Percentiles rank a stretch among this genome's conserved stretches.
Evolutionary conservation across 1,139 yeast species (phyloP).

Genomic region (Blastobotrys indianensis): DNA sequence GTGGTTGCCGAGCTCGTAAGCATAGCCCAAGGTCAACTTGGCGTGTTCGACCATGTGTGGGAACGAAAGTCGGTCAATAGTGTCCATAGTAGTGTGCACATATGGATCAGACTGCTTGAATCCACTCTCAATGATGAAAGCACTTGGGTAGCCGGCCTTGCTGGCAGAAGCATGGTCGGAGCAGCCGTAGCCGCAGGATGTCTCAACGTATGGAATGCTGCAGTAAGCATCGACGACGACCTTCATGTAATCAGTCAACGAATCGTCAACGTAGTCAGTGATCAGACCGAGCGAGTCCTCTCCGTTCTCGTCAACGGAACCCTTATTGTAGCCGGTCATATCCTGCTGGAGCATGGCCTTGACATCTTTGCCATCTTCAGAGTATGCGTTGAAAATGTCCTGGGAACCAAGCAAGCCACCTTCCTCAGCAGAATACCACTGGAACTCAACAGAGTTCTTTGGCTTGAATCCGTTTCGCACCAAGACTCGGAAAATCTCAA

Average conservation of each 20-base stretch:
- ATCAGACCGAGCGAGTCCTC: constrained; percentile 76
- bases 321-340: constrained; percentile 81
- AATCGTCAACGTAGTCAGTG: constrained; percentile 61
- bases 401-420: constrained; percentile 85
- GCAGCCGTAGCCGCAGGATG: constrained; percentile 86
- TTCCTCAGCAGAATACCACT: constrained; percentile 93
- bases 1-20: constrained; percentile 55
- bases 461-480: constrained; percentile 48
- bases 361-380: constrained; percentile 45
- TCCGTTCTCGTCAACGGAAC: constrained; percentile 48
- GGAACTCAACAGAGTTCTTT: constrained; percentile 77
- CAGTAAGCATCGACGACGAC: constrained; percentile 56
- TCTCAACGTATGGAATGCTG: constrained; percentile 62
- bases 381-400: constrained; percentile 62
- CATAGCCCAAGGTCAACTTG: constrained; percentile 64
- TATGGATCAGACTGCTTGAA: constrained; percentile 57
- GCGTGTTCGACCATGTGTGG: constrained; percentile 75
- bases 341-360: constrained; percentile 90
- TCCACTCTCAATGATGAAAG: constrained; percentile 74
- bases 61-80: constrained; percentile 71
- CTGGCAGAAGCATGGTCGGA: constrained; percentile 88
- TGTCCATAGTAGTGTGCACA: constrained; percentile 75
- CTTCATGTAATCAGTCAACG: constrained; percentile 59
- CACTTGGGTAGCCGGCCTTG: constrained; percentile 75
- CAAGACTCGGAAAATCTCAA: constrained; percentile 68